Evolutionary conservation across 2,329 filamentous ascomycete species (phyloP).

Genomic region (Bipolaris gigantea): DNA sequence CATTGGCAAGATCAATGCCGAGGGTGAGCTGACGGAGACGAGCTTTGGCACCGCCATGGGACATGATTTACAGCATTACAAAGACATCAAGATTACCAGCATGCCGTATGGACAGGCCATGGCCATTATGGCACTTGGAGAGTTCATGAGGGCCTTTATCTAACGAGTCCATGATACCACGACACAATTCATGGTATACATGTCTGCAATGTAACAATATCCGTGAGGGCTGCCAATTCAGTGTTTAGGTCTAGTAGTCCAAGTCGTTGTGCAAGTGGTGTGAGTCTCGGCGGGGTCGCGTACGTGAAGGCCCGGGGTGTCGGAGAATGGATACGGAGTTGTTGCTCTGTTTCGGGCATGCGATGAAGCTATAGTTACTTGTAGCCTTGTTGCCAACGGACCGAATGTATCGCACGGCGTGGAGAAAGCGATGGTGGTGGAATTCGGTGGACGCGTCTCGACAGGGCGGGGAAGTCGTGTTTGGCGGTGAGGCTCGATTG

Average conservation of each 20-base stretch:
- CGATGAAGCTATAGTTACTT: neutral
- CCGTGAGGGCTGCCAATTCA: neutral
- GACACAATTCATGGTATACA: neutral
- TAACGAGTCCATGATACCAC: constrained; percentile 21
- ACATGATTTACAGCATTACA: constrained; percentile 71
- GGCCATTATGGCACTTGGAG: constrained; percentile 79
- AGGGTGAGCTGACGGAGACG: constrained; percentile 72
- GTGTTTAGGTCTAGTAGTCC: no score
- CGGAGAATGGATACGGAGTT: neutral
- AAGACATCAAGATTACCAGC: constrained; percentile 72
- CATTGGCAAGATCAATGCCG: constrained; percentile 63
- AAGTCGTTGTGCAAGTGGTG: neutral
- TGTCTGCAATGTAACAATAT: neutral
- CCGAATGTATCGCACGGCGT: neutral
- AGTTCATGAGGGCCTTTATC: constrained; percentile 66
- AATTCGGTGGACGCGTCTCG: constrained; percentile 1
- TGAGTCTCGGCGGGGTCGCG: neutral
- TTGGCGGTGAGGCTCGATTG: constrained; percentile 31
- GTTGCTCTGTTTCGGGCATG: neutral
- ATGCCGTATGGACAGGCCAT: constrained; percentile 87
- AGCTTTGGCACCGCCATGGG: constrained; percentile 83
- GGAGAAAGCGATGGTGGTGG: neutral
- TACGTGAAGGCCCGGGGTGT: neutral
- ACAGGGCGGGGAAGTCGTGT: constrained; percentile 16
- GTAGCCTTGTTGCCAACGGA: neutral